These are phyloP conservation scores for Pythium dissimile DNA, from an alignment of 352 stramenopile genomes.

Conservation along the genomic window DNA sequence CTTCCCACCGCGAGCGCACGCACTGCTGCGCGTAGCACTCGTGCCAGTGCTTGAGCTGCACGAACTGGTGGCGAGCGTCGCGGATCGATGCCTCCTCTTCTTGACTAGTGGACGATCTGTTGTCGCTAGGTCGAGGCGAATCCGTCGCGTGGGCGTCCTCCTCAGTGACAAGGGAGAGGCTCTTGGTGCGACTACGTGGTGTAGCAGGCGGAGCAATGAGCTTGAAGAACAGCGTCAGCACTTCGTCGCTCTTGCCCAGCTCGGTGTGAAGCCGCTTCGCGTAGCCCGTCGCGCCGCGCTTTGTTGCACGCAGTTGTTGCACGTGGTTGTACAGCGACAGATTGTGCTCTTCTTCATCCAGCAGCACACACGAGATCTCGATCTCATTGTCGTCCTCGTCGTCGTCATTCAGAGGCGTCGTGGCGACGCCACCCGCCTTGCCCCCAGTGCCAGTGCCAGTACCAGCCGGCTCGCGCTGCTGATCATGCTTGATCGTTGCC, in stretches of 20 bases:
- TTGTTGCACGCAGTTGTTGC: slow-evolving; percentile 18
- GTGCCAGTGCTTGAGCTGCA: slow-evolving; percentile 43
- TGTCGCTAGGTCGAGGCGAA: not conserved
- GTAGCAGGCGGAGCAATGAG: slow-evolving; percentile 4
- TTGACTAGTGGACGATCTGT: not conserved
- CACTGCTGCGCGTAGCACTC: slow-evolving; percentile 46
- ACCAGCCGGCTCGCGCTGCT: not conserved
- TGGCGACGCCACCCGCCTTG: not conserved
- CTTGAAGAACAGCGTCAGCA: slow-evolving; percentile 39
- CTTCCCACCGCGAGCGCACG: slow-evolving; percentile 41
- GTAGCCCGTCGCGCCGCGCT: slow-evolving; percentile 18
- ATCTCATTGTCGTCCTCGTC: slow-evolving; percentile 12
- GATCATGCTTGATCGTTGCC: slow-evolving; percentile 2
- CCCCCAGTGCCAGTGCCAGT: too few species aligned
- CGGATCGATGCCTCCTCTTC: slow-evolving; percentile 1
- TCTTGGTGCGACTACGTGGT: not conserved
- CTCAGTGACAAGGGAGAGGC: not conserved
- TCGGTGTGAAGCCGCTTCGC: slow-evolving; percentile 32
- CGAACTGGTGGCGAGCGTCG: slow-evolving; percentile 20
- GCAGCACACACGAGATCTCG: slow-evolving; percentile 39
- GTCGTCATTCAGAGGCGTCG: too few species aligned
- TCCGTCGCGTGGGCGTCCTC: not conserved
- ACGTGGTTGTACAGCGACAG: slow-evolving; percentile 42
- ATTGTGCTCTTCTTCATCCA: slow-evolving; percentile 53
- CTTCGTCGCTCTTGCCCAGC: slow-evolving; percentile 45